phyloP scores from a whole-genome alignment of 352 stramenopile genomes.

The Thraustochytrium sp. region DNA sequence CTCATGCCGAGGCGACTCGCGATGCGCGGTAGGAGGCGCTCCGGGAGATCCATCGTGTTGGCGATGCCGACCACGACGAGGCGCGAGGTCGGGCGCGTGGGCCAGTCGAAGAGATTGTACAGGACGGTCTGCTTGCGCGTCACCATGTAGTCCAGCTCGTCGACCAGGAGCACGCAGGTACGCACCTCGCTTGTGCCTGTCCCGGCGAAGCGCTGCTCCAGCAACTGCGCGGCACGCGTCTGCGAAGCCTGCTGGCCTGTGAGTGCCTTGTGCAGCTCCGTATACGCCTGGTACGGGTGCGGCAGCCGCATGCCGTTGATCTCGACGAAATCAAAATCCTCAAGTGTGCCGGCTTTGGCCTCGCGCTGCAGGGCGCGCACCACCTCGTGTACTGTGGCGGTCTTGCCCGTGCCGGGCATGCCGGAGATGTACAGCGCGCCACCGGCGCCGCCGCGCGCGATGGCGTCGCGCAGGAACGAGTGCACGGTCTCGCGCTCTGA shows the following conservation, averaged over 20 bases:
- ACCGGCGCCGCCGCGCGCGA: conserved; percentile 39
- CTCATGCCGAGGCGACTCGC: conserved; percentile 61
- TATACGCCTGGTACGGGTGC: conserved; percentile 65
- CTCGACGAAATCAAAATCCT: conserved; percentile 60
- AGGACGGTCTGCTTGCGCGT: conserved; percentile 67
- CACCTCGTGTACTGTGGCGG: conserved; percentile 60
- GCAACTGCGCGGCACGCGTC: conserved; percentile 41
- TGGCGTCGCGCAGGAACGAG: conserved; percentile 41
- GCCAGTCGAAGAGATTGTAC: conserved; percentile 79
- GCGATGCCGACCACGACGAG: conserved; percentile 70
- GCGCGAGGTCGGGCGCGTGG: conserved; percentile 50
- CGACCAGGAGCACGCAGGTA: conserved; percentile 62
- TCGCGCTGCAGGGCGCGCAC: conserved; percentile 57
- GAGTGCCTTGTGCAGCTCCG: conserved; percentile 49
- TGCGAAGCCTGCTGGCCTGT: conserved; percentile 43
- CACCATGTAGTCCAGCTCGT: conserved; percentile 75
- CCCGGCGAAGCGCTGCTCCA: conserved; percentile 62
- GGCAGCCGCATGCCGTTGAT: conserved; percentile 70
- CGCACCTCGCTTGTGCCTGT: neutral
- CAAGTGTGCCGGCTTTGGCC: conserved; percentile 32
- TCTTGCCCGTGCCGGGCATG: conserved; percentile 61
- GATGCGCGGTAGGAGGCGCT: conserved; percentile 59
- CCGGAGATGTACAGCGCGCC: conserved; percentile 53
- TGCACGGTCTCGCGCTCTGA: conserved; percentile 44
- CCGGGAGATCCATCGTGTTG: conserved; percentile 72